A percentile compares a stretch with the other conserved stretches of the same genome.
Evolutionary conservation across 495 filamentous ascomycete species (phyloP).

Genomic region (Penicillium nucicola): DNA sequence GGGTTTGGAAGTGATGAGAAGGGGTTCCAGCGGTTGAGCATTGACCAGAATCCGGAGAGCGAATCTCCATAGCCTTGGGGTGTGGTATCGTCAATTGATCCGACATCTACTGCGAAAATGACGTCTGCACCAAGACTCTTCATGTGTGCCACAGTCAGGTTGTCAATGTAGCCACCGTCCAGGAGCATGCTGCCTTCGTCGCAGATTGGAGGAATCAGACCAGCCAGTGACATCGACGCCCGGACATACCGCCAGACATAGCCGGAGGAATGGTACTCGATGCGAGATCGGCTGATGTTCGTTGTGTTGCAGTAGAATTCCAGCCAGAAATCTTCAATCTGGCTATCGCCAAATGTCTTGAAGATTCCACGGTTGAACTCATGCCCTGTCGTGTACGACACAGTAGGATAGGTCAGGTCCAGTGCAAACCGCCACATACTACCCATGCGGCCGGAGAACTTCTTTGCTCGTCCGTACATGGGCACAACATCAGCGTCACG

Average conservation of each 20-base stretch:
- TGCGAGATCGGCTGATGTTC: constrained; percentile 86
- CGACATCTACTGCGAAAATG: constrained; percentile 95
- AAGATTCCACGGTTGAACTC: constrained; percentile 99
- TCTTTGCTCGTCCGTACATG: constrained; percentile 94
- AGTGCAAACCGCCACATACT: constrained; percentile 97
- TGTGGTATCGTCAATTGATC: constrained; percentile 81
- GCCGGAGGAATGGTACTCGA: constrained; percentile 88
- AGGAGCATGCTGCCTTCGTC: constrained; percentile 96
- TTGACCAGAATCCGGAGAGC: constrained; percentile 92
- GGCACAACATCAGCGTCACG: constrained; percentile 95
- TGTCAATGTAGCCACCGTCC: constrained; percentile 96
- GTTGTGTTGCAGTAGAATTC: constrained; percentile 99
- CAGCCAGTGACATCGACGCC: constrained; percentile 93
- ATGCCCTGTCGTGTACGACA: constrained; percentile 94
- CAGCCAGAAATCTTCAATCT: constrained; percentile 99
- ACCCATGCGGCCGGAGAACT: constrained; percentile 94
- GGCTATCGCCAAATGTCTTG: constrained; percentile 92
- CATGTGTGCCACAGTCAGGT: constrained; percentile 96
- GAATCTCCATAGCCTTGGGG: constrained; percentile 91
- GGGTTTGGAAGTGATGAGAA: constrained; percentile 85
- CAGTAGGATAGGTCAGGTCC: constrained; percentile 91
- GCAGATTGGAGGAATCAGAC: constrained; percentile 87
- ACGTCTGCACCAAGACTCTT: constrained; percentile 87
- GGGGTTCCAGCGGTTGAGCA: constrained; percentile 94
- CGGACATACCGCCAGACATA: constrained; percentile 97